A percentile compares a stretch with the other conserved stretches of the same genome.
Evolutionary conservation across 1,139 yeast genomes (phyloP).

Genomic region (Blastobotrys proliferans): DNA sequence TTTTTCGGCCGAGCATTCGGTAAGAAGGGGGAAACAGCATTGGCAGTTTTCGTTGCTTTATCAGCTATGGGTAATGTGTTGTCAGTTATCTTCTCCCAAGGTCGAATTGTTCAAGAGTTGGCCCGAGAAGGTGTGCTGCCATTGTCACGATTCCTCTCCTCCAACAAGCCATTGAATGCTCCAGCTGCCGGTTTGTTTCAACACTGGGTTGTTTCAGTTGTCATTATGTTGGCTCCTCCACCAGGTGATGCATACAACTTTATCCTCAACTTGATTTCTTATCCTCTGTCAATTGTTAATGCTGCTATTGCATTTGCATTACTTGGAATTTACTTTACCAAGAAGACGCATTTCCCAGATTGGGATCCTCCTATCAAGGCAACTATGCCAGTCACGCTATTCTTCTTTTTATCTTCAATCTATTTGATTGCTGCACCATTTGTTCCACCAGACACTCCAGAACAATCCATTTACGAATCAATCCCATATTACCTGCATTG

Average conservation of each 20-base stretch:
- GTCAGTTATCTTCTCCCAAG: slow-evolving; percentile 74
- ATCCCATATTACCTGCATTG: slow-evolving; percentile 80
- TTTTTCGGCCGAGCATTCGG: slow-evolving; percentile 76
- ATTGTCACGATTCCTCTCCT: slow-evolving; percentile 52
- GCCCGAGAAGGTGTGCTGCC: slow-evolving; percentile 73
- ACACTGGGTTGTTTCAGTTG: slow-evolving; percentile 50
- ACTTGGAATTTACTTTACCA: slow-evolving; percentile 56
- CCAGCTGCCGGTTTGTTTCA: slow-evolving; percentile 53
- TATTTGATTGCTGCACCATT: slow-evolving; percentile 78
- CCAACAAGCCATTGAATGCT: slow-evolving; percentile 52
- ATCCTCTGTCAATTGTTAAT: slow-evolving; percentile 69
- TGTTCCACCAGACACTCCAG: slow-evolving; percentile 63
- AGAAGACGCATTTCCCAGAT: slow-evolving; percentile 44
- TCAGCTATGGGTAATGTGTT: slow-evolving; percentile 76
- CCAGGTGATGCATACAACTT: slow-evolving; percentile 77
- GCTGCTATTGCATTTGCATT: slow-evolving; percentile 71
- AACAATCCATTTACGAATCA: slow-evolving; percentile 57
- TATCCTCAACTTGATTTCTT: slow-evolving; percentile 68
- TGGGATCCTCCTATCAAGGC: slow-evolving; percentile 82
- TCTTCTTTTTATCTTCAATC: slow-evolving; percentile 64
- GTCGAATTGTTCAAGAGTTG: slow-evolving; percentile 69
- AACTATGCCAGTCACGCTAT: slow-evolving; percentile 55
- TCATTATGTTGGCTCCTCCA: slow-evolving; percentile 62
- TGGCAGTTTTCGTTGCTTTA: slow-evolving; percentile 69
- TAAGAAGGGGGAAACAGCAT: slow-evolving; percentile 54